Conservation (phyloP, 768 basidiomycete species). For the Tricholoma terreum region DNA sequence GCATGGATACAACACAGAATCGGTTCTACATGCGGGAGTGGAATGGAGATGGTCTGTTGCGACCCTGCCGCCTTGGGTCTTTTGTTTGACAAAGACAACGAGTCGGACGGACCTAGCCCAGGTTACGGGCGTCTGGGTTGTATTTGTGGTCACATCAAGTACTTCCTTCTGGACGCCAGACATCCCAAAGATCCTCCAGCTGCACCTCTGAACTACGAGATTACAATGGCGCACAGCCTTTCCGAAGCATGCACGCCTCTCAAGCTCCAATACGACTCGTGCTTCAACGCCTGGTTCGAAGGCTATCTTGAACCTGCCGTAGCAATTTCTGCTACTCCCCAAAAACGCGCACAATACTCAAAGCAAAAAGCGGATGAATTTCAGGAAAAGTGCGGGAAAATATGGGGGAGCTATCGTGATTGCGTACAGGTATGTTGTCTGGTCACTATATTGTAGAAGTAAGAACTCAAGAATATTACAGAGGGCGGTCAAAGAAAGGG, state of each 20-base stretch:
- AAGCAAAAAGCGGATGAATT: conserved; percentile 86
- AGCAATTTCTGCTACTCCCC: conserved; percentile 33
- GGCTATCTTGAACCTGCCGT: conserved; percentile 88
- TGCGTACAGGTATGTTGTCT: conserved; percentile 75
- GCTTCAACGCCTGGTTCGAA: conserved; percentile 98
- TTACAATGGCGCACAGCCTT: conserved; percentile 74
- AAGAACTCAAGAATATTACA: conserved; percentile 22
- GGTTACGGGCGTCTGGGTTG: too few species aligned
- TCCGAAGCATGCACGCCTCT: conserved; percentile 84
- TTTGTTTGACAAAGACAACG: too few species aligned
- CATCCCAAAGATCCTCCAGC: too few species aligned
- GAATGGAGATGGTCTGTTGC: too few species aligned
- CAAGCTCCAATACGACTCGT: conserved; percentile 87
- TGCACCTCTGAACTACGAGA: not conserved
- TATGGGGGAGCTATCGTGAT: conserved; percentile 76
- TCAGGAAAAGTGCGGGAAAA: conserved; percentile 75
- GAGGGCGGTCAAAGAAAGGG: conserved; percentile 76
- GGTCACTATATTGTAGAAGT: not conserved
- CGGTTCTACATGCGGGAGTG: too few species aligned
- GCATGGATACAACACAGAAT: too few species aligned
- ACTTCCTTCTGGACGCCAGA: too few species aligned
- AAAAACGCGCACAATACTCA: conserved; percentile 57
- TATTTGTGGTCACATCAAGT: too few species aligned
- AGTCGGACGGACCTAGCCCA: too few species aligned
- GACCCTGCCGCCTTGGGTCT: too few species aligned